Conservation (phyloP, 768 basidiomycete species). For the Lenzites betulinus region DNA sequence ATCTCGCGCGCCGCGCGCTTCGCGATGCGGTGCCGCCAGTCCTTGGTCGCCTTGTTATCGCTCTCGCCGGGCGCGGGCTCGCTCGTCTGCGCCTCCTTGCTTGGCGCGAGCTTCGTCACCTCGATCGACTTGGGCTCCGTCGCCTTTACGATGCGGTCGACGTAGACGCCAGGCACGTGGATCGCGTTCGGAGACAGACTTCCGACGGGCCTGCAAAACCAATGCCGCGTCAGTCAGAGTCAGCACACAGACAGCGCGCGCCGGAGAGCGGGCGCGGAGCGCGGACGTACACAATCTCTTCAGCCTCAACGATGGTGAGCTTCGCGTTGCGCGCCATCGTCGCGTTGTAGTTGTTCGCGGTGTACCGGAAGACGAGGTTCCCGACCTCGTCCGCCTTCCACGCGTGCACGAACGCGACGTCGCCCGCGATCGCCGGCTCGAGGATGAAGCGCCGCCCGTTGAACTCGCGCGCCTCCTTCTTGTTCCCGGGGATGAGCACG, state of each 20-base stretch:
- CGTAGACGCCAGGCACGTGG: slow-evolving; percentile 81
- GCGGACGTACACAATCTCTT: slow-evolving; percentile 31
- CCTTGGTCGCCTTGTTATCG: slow-evolving; percentile 29
- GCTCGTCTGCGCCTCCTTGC: slow-evolving; percentile 21
- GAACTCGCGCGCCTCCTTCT: slow-evolving; percentile 73
- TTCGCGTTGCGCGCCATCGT: slow-evolving; percentile 89
- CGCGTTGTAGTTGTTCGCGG: slow-evolving; percentile 83
- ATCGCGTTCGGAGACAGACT: slow-evolving; percentile 72
- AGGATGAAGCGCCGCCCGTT: slow-evolving; percentile 75
- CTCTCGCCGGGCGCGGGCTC: slow-evolving; percentile 11
- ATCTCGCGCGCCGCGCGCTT: slow-evolving; percentile 86
- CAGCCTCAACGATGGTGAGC: slow-evolving; percentile 78
- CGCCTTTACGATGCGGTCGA: slow-evolving; percentile 81
- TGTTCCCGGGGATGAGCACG: slow-evolving; percentile 67
- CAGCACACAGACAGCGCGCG: no score
- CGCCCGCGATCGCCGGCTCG: slow-evolving; percentile 78
- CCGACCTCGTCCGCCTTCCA: slow-evolving; percentile 92
- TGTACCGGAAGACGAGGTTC: slow-evolving; percentile 86
- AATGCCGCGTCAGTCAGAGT: not conserved
- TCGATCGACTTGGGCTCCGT: slow-evolving; percentile 80
- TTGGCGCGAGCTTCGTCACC: slow-evolving; percentile 59
- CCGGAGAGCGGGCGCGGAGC: not conserved
- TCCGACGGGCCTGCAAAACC: slow-evolving; percentile 27
- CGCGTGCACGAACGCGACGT: slow-evolving; percentile 82
- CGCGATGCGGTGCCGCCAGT: slow-evolving; percentile 63